Conservation (phyloP, 257 asterid genomes). For the Ilex aquifolium region DNA sequence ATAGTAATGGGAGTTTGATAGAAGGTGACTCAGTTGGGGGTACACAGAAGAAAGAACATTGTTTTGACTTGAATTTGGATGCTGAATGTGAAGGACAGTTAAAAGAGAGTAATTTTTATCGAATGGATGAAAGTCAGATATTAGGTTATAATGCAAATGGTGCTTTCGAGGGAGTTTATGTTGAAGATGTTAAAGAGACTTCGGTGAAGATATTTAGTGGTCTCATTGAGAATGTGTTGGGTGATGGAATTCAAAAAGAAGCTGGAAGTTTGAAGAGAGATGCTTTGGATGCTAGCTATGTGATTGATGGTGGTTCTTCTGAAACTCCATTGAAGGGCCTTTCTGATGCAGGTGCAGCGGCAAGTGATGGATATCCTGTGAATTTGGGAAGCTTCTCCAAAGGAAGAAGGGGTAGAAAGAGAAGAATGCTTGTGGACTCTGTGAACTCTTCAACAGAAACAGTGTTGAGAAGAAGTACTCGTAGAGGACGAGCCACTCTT, state of each 20-base stretch:
- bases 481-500: constrained; percentile 43
- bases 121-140: background rate
- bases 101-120: constrained; percentile 3
- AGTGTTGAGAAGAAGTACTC: constrained; percentile 85
- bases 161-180: constrained; percentile 2
- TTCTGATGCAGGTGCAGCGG: constrained; percentile 6
- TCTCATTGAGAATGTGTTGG: background rate
- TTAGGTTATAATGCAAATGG: constrained; percentile 8
- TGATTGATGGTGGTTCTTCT: constrained; percentile 6
- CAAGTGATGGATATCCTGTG: constrained; percentile 26
- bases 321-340: constrained; percentile 15
- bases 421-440: constrained; percentile 26
- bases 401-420: constrained; percentile 59
- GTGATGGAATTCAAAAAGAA: background rate
- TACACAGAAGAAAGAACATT: constrained; percentile 21
- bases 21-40: constrained; percentile 5
- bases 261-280: constrained; percentile 4
- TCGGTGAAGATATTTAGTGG: constrained; percentile 4
- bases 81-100: constrained; percentile 20
- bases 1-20: constrained; percentile 19
- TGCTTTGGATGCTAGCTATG: background rate
- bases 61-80: constrained; percentile 81
- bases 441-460: constrained; percentile 40
- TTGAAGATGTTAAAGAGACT: constrained; percentile 3
- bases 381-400: constrained; percentile 24